phyloP scores from a whole-genome alignment of 257 asterid genomes.

The Solanum medicagineum region DNA sequence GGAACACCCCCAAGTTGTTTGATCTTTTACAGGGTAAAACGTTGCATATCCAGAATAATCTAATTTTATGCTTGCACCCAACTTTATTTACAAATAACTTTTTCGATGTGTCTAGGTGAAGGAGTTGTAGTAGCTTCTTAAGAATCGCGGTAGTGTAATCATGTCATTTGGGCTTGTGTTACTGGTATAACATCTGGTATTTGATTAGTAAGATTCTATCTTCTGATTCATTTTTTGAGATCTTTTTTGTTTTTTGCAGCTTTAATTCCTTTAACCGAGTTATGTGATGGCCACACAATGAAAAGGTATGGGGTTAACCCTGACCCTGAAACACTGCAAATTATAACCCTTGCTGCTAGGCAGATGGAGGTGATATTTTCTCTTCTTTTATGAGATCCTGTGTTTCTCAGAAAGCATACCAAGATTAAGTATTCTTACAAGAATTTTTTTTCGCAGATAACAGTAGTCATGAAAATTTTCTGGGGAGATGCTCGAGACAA shows the following conservation, averaged over 20 bases:
- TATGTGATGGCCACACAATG: constrained; percentile 37
- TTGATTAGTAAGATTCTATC: background rate
- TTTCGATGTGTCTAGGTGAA: background rate
- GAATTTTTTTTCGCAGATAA: constrained; percentile 31
- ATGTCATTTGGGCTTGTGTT: background rate
- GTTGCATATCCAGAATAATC: background rate
- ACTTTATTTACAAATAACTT: background rate
- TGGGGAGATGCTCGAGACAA: constrained; percentile 97
- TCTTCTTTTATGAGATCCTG: background rate
- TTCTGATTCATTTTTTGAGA: background rate
- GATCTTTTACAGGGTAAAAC: background rate
- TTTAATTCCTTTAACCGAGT: constrained; percentile 58
- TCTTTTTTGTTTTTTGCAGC: constrained; percentile 25
- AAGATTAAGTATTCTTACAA: background rate
- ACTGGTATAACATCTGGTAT: background rate
- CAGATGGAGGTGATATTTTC: constrained; percentile 46
- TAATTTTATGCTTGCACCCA: background rate
- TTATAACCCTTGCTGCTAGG: constrained; percentile 40
- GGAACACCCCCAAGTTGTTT: background rate
- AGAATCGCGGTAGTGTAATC: background rate
- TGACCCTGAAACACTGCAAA: constrained; percentile 59
- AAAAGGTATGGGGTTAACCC: constrained; percentile 56
- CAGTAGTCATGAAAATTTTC: constrained; percentile 54
- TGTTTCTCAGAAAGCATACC: background rate
- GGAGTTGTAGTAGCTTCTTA: background rate